Evolutionary conservation across 352 stramenopile genomes (phyloP).

Genomic region (Pythium utonaiense): DNA sequence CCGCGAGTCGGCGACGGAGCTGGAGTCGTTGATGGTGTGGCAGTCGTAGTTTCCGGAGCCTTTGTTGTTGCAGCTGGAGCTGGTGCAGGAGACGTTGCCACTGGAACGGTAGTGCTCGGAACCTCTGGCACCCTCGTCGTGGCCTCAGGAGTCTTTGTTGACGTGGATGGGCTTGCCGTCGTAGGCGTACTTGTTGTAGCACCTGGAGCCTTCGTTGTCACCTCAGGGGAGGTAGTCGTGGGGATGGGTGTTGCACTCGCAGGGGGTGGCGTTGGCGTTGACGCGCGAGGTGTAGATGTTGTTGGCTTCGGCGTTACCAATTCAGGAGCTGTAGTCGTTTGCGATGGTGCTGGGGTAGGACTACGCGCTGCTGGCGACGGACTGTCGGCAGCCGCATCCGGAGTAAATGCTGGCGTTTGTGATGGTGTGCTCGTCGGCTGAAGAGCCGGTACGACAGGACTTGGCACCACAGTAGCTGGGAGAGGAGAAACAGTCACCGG

Average conservation of each 20-base stretch:
- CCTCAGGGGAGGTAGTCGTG: not conserved
- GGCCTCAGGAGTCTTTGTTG: not conserved
- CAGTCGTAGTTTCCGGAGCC: conserved; percentile 3
- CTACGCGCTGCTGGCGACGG: not conserved
- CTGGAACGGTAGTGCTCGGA: no score
- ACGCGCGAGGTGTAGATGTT: not conserved
- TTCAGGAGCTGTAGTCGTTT: not conserved
- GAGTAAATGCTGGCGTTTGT: not conserved
- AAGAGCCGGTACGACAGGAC: not conserved
- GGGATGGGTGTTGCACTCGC: not conserved
- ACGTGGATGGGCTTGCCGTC: not conserved
- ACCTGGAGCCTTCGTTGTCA: not conserved
- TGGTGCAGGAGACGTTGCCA: no score
- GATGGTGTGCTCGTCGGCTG: not conserved
- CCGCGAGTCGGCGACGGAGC: not conserved
- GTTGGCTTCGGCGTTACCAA: not conserved
- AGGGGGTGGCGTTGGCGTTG: no score
- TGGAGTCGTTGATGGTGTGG: not conserved
- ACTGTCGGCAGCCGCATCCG: not conserved
- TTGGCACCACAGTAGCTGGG: no score
- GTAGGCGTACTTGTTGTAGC: not conserved
- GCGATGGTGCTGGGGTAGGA: not conserved
- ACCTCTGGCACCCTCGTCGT: conserved; percentile 6
- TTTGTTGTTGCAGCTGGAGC: no score
- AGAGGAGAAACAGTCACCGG: not conserved